Percentiles rank a stretch among this genome's conserved stretches.
Evolutionary conservation across 2,329 filamentous ascomycete species (phyloP).

Genomic region (Leptographium galeiforme): DNA sequence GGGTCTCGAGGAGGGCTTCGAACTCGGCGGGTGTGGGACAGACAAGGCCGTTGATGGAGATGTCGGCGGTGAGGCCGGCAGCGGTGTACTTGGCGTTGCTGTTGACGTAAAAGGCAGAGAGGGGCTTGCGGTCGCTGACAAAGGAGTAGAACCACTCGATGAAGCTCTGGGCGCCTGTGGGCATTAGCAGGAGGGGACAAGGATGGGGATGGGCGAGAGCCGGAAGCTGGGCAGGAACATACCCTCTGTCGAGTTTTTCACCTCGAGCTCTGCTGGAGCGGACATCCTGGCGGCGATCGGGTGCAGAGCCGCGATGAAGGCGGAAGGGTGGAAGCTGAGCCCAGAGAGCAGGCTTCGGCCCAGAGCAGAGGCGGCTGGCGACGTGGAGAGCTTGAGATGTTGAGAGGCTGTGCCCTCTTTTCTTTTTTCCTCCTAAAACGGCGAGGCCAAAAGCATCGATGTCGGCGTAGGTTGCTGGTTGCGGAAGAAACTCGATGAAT

Average conservation of each 20-base stretch:
- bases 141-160: slow-evolving; percentile 62
- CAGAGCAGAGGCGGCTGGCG: neutral
- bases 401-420: neutral
- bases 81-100: slow-evolving; percentile 35
- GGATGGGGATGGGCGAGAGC: neutral
- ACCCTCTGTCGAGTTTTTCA: slow-evolving; percentile 35
- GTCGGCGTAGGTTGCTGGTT: neutral
- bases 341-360: neutral
- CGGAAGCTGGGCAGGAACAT: slow-evolving; percentile 2
- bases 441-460: too few species aligned
- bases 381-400: neutral
- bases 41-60: slow-evolving; percentile 67
- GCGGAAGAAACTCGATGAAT: neutral
- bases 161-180: slow-evolving; percentile 55
- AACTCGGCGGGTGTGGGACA: slow-evolving; percentile 51
- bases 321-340: neutral
- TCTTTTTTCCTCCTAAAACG: too few species aligned
- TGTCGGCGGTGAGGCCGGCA: slow-evolving; percentile 46
- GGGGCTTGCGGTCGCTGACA: slow-evolving; percentile 46
- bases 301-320: neutral
- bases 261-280: slow-evolving; percentile 22
- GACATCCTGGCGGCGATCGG: neutral
- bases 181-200: neutral
- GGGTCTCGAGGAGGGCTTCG: slow-evolving; percentile 52
- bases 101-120: slow-evolving; percentile 60